Percentiles rank a stretch among this genome's conserved stretches.
Conservation (phyloP, 2,329 filamentous ascomycete genomes). For the Nemania sp. region DNA sequence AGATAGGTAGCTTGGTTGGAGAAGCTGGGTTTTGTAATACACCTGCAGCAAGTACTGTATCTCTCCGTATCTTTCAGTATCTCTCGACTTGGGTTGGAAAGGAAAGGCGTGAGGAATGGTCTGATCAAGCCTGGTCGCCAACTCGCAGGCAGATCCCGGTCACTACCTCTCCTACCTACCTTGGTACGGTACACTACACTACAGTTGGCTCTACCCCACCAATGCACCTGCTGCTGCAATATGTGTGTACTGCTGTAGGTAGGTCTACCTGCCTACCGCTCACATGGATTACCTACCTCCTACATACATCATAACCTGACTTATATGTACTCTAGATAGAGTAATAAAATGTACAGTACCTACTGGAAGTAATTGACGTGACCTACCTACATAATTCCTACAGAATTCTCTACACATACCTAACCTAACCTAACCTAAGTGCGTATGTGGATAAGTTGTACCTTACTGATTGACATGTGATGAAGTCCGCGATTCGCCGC, state of each 20-base stretch:
- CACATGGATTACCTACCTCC: not conserved
- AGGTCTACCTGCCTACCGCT: not conserved
- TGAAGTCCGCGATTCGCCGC: constrained; percentile 18
- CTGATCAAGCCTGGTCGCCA: constrained; percentile 21
- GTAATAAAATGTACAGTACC: constrained; percentile 1
- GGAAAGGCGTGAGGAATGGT: constrained; percentile 7
- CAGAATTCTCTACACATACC: too few relatives aligned
- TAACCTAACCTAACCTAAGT: too few relatives aligned
- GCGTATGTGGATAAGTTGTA: not conserved
- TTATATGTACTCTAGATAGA: too few relatives aligned
- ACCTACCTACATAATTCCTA: not conserved
- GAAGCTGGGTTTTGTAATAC: constrained; percentile 26
- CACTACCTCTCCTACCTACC: too few relatives aligned
- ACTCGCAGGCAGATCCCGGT: constrained; percentile 34
- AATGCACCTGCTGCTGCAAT: too few relatives aligned
- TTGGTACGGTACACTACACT: not conserved
- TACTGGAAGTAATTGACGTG: not conserved
- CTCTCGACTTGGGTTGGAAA: constrained; percentile 4
- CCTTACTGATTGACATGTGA: constrained; percentile 10
- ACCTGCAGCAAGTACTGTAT: constrained; percentile 13
- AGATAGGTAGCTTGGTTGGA: constrained; percentile 13
- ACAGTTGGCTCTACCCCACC: constrained; percentile 1
- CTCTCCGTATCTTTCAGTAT: constrained; percentile 1
- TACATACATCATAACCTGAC: not conserved
- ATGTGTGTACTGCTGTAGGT: not conserved